Percentiles rank a stretch among this genome's conserved stretches.
These are phyloP conservation scores for Fusarium staphyleae DNA, from an alignment of 2,329 filamentous ascomycete genomes.

Conservation along the genomic window DNA sequence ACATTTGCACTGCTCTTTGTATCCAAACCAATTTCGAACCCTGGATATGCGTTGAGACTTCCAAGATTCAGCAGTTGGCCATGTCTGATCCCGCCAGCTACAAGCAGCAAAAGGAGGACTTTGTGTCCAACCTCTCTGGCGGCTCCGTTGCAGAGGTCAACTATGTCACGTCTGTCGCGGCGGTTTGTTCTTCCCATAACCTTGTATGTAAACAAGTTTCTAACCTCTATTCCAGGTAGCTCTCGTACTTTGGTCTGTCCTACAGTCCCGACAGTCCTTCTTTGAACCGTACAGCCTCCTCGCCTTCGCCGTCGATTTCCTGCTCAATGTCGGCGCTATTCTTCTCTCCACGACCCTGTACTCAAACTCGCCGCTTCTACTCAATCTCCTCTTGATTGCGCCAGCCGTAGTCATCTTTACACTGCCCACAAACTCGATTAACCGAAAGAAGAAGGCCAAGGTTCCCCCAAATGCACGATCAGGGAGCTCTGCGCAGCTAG, in stretches of 20 bases:
- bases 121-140: slow-evolving; percentile 89
- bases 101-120: slow-evolving; percentile 92
- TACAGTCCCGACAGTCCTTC: slow-evolving; percentile 84
- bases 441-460: slow-evolving; percentile 55
- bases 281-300: slow-evolving; percentile 77
- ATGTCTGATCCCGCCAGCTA: slow-evolving; percentile 65
- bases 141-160: slow-evolving; percentile 87
- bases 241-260: slow-evolving; percentile 84
- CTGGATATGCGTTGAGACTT: slow-evolving; percentile 23
- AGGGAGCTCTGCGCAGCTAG: slow-evolving; percentile 42
- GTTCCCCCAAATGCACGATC: slow-evolving; percentile 54
- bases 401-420: slow-evolving; percentile 71
- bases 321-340: slow-evolving; percentile 83
- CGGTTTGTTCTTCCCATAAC: slow-evolving; percentile 61
- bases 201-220: slow-evolving; percentile 2
- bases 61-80: slow-evolving; percentile 15
- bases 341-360: slow-evolving; percentile 89
- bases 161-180: slow-evolving; percentile 81
- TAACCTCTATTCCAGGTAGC: slow-evolving; percentile 65
- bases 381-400: slow-evolving; percentile 76
- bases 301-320: slow-evolving; percentile 78
- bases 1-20: slow-evolving; percentile 7
- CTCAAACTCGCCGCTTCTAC: slow-evolving; percentile 73
- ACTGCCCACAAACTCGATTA: slow-evolving; percentile 51
- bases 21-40: background rate